Evolutionary conservation across 352 stramenopile species (phyloP), one percentile per base, ranked within the genome.

Genomic region (Aphanomyces cochlioides): DNA sequence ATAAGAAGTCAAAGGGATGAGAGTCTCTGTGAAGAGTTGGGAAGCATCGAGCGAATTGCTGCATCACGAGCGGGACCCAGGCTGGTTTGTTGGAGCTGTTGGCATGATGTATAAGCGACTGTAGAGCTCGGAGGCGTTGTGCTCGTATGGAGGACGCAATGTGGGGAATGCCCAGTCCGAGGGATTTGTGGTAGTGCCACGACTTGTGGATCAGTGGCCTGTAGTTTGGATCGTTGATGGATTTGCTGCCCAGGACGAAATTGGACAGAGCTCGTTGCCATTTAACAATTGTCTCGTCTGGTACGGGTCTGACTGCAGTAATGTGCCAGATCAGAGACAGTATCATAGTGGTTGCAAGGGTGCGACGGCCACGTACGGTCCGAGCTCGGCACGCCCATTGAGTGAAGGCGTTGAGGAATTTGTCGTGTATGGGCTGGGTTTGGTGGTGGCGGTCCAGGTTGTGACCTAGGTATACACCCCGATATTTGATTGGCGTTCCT

Each of bases 1-100:
- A 47, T 8, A 69, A 45, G 58, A 57, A 69, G 61, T 69, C 61
- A 38, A 69, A 69, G 17, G 61, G 40, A 21, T 69, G 61, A 28
- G 40, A 43, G 38, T 5, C 38, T 17, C 61, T 40, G 8, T 59
- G 40, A 7, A 41, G 7, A 5, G 12, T 36, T 13, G 5, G 5
- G 41, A 69, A 8, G 36, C 47, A 60, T 13, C 4, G 6, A 4
- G 19, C 19, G 47, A 69, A 69, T 34, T 69, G 61, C 21, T 47
- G 28, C 15, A 45, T 5, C 4, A 69, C 61, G 6, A 69, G 61
- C 17, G 17, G 7, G 10, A 17, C 47, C 61, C 61, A 69, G 4
- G 28, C 8, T 5, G 61, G 61, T 34, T 5, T 8, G 6, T 6
- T 10, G 8, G 8, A 8, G 15, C 15, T 15, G 15, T 15, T 48